These are phyloP conservation scores for Solanum neorickii DNA, from an alignment of 257 asterid genomes.

Conservation along the genomic window DNA sequence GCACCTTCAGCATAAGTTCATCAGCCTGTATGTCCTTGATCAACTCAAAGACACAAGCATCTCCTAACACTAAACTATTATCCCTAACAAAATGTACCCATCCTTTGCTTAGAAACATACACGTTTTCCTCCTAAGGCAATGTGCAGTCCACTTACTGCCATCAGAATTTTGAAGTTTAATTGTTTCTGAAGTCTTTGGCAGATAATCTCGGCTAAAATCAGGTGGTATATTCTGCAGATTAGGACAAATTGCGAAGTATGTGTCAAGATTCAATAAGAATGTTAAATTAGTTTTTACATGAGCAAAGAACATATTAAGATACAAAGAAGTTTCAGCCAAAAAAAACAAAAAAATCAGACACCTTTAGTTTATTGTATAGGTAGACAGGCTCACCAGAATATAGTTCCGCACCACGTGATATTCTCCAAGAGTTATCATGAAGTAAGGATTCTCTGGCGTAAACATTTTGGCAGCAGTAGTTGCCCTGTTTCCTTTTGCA, in stretches of 20 bases:
- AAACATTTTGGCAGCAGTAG: background rate
- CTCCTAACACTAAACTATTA: conserved; percentile 3
- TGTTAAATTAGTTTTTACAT: background rate
- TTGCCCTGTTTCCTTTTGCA: background rate
- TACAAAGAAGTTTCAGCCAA: background rate
- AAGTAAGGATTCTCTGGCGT: background rate
- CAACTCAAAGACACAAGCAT: conserved; percentile 3
- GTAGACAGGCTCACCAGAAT: conserved; percentile 8
- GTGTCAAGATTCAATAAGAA: background rate
- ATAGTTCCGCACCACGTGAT: background rate
- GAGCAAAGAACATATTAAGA: background rate
- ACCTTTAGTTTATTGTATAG: background rate
- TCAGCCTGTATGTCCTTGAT: background rate
- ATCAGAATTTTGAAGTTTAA: conserved; percentile 2
- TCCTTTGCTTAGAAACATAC: background rate
- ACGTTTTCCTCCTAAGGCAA: background rate
- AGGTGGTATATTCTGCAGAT: conserved; percentile 1
- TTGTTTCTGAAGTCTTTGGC: background rate
- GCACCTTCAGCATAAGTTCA: background rate
- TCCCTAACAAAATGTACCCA: background rate
- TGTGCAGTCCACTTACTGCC: background rate
- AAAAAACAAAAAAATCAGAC: background rate
- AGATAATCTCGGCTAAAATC: background rate
- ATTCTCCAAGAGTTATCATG: background rate
- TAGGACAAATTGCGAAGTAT: background rate